These are phyloP conservation scores for Baudoinia panamericana DNA, from an alignment of 495 filamentous ascomycete genomes.

Conservation along the genomic window DNA sequence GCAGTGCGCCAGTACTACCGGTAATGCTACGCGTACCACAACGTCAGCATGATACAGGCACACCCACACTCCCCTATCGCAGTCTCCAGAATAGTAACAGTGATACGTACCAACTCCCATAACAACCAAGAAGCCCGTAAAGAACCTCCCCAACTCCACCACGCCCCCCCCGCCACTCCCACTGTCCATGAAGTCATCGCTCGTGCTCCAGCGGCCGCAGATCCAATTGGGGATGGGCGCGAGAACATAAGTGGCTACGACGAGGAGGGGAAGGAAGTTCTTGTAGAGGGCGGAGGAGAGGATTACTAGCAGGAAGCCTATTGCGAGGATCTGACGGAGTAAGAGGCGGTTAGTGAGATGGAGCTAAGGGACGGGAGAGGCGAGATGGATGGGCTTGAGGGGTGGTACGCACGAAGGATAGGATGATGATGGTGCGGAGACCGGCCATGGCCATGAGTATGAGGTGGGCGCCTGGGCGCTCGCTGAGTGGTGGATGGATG, in stretches of 20 bases:
- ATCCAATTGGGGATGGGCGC: conserved; percentile 95
- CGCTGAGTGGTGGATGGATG: too few species aligned
- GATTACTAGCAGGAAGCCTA: conserved; percentile 98
- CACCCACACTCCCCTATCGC: too few species aligned
- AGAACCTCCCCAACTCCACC: conserved; percentile 83
- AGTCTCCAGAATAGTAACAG: too few species aligned
- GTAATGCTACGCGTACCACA: conserved; percentile 75
- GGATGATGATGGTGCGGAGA: conserved; percentile 94
- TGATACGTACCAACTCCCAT: conserved; percentile 96
- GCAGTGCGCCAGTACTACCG: conserved; percentile 76
- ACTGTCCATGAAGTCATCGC: conserved; percentile 94
- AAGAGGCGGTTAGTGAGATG: background rate
- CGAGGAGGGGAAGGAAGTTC: conserved; percentile 83
- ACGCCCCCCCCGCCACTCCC: conserved; percentile 64
- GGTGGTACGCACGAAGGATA: conserved; percentile 89
- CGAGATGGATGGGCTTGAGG: conserved; percentile 6
- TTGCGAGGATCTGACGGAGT: conserved; percentile 71
- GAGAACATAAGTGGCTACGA: conserved; percentile 88
- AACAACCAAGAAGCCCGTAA: conserved; percentile 91
- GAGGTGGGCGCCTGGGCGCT: too few species aligned
- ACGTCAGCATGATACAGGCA: too few species aligned
- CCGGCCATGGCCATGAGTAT: conserved; percentile 88
- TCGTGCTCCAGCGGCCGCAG: conserved; percentile 71
- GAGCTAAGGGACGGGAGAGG: background rate
- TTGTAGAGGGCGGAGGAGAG: conserved; percentile 89